Evolutionary conservation across 2,329 filamentous ascomycete species (phyloP), one percentile per base, ranked within the genome.

Genomic region (Coleophoma crateriformis): DNA sequence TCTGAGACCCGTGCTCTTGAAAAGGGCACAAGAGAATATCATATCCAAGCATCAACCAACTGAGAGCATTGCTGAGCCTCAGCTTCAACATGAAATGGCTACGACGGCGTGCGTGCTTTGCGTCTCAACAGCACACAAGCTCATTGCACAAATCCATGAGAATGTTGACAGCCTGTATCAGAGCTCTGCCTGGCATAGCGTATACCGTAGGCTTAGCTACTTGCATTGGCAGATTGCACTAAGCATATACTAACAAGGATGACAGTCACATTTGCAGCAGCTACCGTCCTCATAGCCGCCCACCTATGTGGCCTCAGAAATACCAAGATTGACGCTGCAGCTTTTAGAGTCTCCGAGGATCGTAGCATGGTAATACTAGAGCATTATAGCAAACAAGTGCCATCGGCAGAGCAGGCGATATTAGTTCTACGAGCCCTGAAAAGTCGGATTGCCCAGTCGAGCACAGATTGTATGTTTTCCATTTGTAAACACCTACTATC

Each of bases 131-230:
- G 52, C 54, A 27, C 50, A 55, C 17, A 15, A 49, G 11, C 33
- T 55, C 17, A 33, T 58, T n/a, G 45, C 48, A 38, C 33, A 38
- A 6, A 22, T 57, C 10, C 33, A 50, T 15, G 20, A 46, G 7
- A 51, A 51, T 33, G 43, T 56, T 19, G 17, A 45, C 7, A 48
- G 35, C 7, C 20, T 38, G 4, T 53, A 54, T 37, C 37, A 49
- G 32, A 54, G 46, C 33, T 50, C 57, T n/a, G 45, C 41, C 10
- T 59, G 57, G 57, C 54, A 58, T 45, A 51, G 34, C 20, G 49
- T 58, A 27, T 56, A 58, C 37, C 56, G 55, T 59, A 47, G 53
- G 39, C 39, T 22, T 4, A 41, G 11, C 17, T 13, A 17, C 7
- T 12, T 13, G 39, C 17, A n/a, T 20, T 12, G 7, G 11, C 7